Evolutionary conservation across 2,329 filamentous ascomycete genomes (phyloP), one percentile per base, ranked within the genome.

Genomic region (Calonectria multiphialidica): DNA sequence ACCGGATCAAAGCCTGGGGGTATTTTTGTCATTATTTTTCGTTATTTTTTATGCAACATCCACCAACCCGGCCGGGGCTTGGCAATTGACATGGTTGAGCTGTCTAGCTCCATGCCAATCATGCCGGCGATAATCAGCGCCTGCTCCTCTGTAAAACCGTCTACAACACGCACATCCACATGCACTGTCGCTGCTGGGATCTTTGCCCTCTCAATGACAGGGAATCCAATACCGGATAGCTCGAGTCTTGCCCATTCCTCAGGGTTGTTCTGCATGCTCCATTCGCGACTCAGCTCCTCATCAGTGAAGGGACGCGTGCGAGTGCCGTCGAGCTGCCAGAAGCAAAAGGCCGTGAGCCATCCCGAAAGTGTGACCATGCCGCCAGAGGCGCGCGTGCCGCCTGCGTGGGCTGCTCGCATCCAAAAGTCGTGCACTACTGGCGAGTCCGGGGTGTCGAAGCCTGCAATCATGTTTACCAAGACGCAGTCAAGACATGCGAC

Each of bases 291-390:
- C 16, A 59, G 12, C 10, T 59, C 53, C 35, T 59, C 53, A n/a
- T 59, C 53, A 15, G 33, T 65, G 37, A 57, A 66, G 33, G 6
- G 30, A n/a, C 21, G 30, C 6, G 66, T 68, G 23, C 53, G 30
- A 5, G 50, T 68, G 2, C 72, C 72, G 28, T 71, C 37, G 6
- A 35, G 33, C 18, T 70, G 33, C 71, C 73, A 75, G 61, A 71
- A 72, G 25, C 63, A 74, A 42, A 76, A 76, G 7, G 71, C 71
- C 13, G 74, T 74, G 40, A 75, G 44, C 74, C 73, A 76, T 16
- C 74, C 73, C 2, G 68, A 75, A 5, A 75, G 21, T 10, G 64
- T 53, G 15, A 62, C 42, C 0, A 70, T 3, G 30, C 50, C 66
- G 2, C 50, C 57, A 2, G 74, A 75, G 5, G 37, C 71, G 10